phyloP scores from a whole-genome alignment of 2,329 filamentous ascomycete species.

The Nemania sp. region DNA sequence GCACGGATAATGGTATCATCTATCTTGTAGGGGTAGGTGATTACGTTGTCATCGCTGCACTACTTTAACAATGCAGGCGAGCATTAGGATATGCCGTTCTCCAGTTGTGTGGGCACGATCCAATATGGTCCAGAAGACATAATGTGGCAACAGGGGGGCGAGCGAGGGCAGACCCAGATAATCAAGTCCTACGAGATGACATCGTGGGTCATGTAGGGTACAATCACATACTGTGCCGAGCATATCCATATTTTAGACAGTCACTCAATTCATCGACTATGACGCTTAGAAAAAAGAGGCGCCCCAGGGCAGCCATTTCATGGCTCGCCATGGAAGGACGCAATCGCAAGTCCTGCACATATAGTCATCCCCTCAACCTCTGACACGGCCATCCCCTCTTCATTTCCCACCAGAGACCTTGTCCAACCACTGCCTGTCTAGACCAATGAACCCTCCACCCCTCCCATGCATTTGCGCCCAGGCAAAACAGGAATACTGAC shows the following conservation, averaged over 20 bases:
- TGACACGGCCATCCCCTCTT: slow-evolving; percentile 25
- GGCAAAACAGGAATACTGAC: slow-evolving; percentile 31
- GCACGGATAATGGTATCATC: too few relatives aligned
- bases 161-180: background rate
- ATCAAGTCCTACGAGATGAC: background rate
- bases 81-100: too few relatives aligned
- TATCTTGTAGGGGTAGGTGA: too few relatives aligned
- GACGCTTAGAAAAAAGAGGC: slow-evolving; percentile 19
- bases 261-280: slow-evolving; percentile 26
- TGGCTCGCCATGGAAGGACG: slow-evolving; percentile 26
- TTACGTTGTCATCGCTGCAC: too few relatives aligned
- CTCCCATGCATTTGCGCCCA: slow-evolving; percentile 24
- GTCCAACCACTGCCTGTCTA: slow-evolving; percentile 29
- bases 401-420: slow-evolving; percentile 30
- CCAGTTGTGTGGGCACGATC: background rate
- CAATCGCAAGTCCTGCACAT: slow-evolving; percentile 25
- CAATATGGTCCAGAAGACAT: background rate
- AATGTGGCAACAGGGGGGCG: background rate
- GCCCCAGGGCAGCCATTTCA: slow-evolving; percentile 26
- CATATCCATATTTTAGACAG: slow-evolving; percentile 5
- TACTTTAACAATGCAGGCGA: too few relatives aligned
- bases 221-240: slow-evolving; percentile 1
- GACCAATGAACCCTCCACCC: slow-evolving; percentile 26
- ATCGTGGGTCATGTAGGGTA: background rate
- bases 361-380: slow-evolving; percentile 23